phyloP scores from a whole-genome alignment of 2,329 filamentous ascomycete genomes.

The Beauveria sp. region DNA sequence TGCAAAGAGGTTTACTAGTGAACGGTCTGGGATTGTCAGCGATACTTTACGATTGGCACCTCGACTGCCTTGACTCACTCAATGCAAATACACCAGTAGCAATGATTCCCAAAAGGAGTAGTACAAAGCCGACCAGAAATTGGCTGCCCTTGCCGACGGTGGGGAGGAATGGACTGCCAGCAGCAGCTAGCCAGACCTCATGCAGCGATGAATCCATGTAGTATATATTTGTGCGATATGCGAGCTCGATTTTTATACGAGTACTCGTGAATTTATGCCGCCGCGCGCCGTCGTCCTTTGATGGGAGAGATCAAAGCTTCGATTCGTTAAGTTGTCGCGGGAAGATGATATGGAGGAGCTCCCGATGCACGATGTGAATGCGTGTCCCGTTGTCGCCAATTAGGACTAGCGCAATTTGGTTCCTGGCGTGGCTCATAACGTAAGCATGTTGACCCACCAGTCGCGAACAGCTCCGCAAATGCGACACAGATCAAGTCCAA shows the following conservation, averaged over 20 bases:
- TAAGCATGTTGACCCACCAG: constrained; percentile 19
- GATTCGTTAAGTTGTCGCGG: constrained; percentile 6
- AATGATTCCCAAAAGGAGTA: constrained; percentile 65
- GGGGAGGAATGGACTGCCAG: constrained; percentile 77
- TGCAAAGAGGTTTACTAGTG: constrained; percentile 65
- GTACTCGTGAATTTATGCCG: neutral
- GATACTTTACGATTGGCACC: neutral
- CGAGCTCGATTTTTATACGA: neutral
- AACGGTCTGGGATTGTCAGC: constrained; percentile 58
- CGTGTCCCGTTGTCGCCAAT: constrained; percentile 26
- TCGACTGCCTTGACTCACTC: constrained; percentile 49
- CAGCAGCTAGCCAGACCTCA: constrained; percentile 89
- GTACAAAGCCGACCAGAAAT: constrained; percentile 69
- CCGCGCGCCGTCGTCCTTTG: neutral
- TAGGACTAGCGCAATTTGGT: constrained; percentile 22
- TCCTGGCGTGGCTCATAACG: constrained; percentile 17
- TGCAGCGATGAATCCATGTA: constrained; percentile 75
- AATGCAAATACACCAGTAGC: constrained; percentile 76
- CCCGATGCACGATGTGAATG: constrained; percentile 23
- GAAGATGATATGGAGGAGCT: constrained; percentile 15
- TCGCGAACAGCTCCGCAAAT: constrained; percentile 1
- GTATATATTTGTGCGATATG: constrained; percentile 11
- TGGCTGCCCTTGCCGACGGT: constrained; percentile 74
- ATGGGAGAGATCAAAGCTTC: neutral
- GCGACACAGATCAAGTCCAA: neutral